Conservation (phyloP, 805 yeast genomes). For the Saccharomycopsis javanensis region DNA sequence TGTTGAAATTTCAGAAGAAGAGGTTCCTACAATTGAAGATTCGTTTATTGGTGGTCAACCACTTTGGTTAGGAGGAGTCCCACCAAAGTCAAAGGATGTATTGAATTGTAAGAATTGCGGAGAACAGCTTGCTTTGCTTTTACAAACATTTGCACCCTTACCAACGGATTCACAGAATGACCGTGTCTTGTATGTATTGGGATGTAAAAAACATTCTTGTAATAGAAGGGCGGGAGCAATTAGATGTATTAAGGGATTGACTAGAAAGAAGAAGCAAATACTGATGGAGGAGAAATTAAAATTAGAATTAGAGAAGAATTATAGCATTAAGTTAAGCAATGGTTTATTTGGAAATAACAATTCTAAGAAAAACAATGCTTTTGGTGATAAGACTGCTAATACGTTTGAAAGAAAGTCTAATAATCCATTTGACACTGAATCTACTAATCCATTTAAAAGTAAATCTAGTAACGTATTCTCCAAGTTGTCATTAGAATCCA, state of each 20-base stretch:
- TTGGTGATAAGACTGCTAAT: constrained; percentile 11
- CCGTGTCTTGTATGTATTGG: constrained; percentile 71
- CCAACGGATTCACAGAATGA: constrained; percentile 58
- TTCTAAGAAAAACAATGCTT: constrained; percentile 22
- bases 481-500: not conserved
- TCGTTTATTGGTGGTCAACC: constrained; percentile 78
- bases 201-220: constrained; percentile 58
- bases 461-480: constrained; percentile 23
- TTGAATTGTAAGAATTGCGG: constrained; percentile 59
- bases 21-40: constrained; percentile 43
- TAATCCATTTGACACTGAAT: constrained; percentile 26
- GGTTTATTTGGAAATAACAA: constrained; percentile 8
- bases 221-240: constrained; percentile 60
- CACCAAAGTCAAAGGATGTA: constrained; percentile 38
- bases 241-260: constrained; percentile 68
- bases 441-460: constrained; percentile 34
- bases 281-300: constrained; percentile 27
- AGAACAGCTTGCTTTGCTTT: constrained; percentile 49
- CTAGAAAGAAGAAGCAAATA: constrained; percentile 16
- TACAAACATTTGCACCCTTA: constrained; percentile 77
- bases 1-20: constrained; percentile 41
- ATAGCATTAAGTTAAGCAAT: constrained; percentile 2
- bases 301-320: constrained; percentile 2
- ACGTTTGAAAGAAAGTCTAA: constrained; percentile 25
- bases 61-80: constrained; percentile 55